Conservation (phyloP, 345 rosid genomes). For the Salix purpurea region DNA sequence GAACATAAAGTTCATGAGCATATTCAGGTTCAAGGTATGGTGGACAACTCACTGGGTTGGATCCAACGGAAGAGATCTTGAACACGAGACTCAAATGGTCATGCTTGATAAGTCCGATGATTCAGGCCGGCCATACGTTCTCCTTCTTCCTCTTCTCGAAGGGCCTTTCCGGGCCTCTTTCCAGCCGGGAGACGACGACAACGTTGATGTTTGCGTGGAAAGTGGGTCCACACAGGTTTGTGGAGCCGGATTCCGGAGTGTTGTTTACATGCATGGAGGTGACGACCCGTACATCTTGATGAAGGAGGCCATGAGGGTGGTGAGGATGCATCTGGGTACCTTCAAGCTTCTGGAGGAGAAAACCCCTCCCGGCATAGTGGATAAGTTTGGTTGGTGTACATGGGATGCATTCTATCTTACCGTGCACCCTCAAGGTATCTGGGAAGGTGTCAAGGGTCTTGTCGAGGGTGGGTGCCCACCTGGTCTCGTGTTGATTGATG, state of each 20-base stretch:
- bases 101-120: constrained; percentile 53
- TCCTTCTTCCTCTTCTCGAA: constrained; percentile 69
- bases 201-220: constrained; percentile 70
- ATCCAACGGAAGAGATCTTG: constrained; percentile 69
- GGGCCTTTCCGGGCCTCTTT: constrained; percentile 70
- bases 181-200: constrained; percentile 60
- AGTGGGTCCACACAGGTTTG: constrained; percentile 73
- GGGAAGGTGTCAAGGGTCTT: constrained; percentile 67
- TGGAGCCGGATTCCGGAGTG: constrained; percentile 38
- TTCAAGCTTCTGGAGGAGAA: constrained; percentile 77
- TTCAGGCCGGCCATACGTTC: constrained; percentile 62
- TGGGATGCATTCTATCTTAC: constrained; percentile 97
- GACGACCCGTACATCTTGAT: constrained; percentile 64
- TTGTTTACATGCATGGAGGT: constrained; percentile 60
- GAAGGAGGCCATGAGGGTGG: constrained; percentile 66
- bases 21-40: constrained; percentile 98
- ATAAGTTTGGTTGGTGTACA: constrained; percentile 97
- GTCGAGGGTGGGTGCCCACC: constrained; percentile 95
- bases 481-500: constrained; percentile 85
- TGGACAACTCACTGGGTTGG: constrained; percentile 98
- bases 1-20: constrained; percentile 78
- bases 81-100: constrained; percentile 75
- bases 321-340: constrained; percentile 59
- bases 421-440: constrained; percentile 72
- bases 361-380: constrained; percentile 75